These are phyloP conservation scores for Funneliformis mosseae DNA, from an alignment of 192 early-diverging fungal genomes.

Conservation along the genomic window DNA sequence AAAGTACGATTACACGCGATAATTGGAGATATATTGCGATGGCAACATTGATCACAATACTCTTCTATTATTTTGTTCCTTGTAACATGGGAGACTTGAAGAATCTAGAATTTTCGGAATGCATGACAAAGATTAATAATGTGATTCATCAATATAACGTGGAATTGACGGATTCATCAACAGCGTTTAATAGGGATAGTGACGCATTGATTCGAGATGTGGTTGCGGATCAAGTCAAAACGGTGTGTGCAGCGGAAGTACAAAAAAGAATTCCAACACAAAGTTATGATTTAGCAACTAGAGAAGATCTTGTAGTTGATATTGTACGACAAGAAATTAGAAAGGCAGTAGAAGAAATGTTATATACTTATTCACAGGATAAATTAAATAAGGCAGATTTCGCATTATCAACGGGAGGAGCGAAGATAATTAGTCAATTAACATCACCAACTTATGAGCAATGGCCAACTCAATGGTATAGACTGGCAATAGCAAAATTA, in stretches of 20 bases:
- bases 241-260: constrained; percentile 12
- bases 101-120: not conserved
- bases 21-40: too few relatives aligned
- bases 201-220: constrained; percentile 10
- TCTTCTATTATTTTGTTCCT: not conserved
- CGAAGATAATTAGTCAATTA: constrained; percentile 21
- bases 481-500: constrained; percentile 2
- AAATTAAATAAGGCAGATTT: constrained; percentile 33
- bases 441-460: constrained; percentile 29
- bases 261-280: constrained; percentile 22
- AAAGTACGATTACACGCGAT: not conserved
- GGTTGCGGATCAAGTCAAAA: constrained; percentile 17
- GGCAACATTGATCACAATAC: not conserved
- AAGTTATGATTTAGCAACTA: not conserved
- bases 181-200: not conserved
- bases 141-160: not conserved
- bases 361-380: constrained; percentile 31
- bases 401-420: constrained; percentile 21
- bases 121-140: not conserved
- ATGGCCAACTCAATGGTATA: constrained; percentile 24
- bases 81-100: not conserved
- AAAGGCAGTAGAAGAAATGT: not conserved
- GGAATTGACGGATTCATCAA: not conserved
- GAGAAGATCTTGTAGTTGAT: constrained; percentile 1
- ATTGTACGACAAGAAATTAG: constrained; percentile 23